Evolutionary conservation across 805 yeast species (phyloP), one percentile per base, ranked within the genome.

Genomic region (Nakazawaea sp.): DNA sequence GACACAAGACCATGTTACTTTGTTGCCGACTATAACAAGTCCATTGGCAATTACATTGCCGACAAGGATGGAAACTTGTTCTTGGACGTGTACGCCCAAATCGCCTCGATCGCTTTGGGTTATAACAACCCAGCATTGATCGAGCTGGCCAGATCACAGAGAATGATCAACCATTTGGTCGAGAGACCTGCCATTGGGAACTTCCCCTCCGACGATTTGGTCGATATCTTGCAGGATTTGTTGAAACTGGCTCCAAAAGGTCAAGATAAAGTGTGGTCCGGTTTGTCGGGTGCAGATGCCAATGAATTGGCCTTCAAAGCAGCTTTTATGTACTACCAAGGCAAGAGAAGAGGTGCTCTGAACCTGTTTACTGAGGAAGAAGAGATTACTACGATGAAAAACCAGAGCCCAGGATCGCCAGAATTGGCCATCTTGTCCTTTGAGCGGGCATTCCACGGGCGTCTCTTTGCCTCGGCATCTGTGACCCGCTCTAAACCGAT

Each of bases 231-330:
- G 45, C 54, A 61, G 31, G 69, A 71, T 15, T 60, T 78, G 30
- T 60, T 78, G 45, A 70, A 75, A 18, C 80, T 76, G 35, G 84
- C 85, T 26, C 86, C 85, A 38, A 66, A 70, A 38, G 83, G 83
- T 10, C 68, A 72, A 54, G 55, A 59, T 38, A 63, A 68, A 44
- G 74, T 78, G 16, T 76, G 83, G 79, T 75, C 83, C 13, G 80
- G 81, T 7, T 64, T 75, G 34, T 67, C 79, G 13, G 85, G 86
- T 33, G 76, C 85, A 2, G 78, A 73, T 55, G 85, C 85, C 37
- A 78, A 78, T 46, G 86, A 78, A 53, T 66, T 78, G 42, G 86
- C 86, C 1, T 77, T 67, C 58, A 78, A 78, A 49, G 86, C 86
- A 12, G 84, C 82, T 2, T 76, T 76, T 52, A 76, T 78, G 73